Evolutionary conservation across 2,329 filamentous ascomycete genomes (phyloP).

Genomic region (Nigrospora osmanthi): DNA sequence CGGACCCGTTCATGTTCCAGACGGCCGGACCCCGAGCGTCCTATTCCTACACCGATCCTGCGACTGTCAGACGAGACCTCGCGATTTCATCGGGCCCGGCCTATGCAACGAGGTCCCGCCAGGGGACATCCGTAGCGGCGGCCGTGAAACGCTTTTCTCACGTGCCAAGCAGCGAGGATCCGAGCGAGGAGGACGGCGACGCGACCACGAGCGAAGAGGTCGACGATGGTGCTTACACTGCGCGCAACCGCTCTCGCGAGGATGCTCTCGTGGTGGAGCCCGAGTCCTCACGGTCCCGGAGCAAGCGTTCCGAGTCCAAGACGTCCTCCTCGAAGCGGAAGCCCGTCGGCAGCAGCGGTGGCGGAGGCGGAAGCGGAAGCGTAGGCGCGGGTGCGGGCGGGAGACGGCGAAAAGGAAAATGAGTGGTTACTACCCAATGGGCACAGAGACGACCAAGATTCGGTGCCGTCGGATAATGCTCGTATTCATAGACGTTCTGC

Average conservation of each 20-base stretch:
- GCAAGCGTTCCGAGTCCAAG: slow-evolving; percentile 28
- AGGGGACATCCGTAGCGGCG: slow-evolving; percentile 14
- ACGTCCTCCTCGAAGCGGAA: slow-evolving; percentile 28
- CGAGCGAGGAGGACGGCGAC: slow-evolving; percentile 22
- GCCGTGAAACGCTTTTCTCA: slow-evolving; percentile 24
- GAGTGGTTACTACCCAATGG: slow-evolving; percentile 5
- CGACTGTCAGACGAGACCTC: slow-evolving; percentile 26
- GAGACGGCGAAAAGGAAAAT: slow-evolving; percentile 23
- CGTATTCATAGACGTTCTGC: slow-evolving; percentile 9
- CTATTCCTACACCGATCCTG: slow-evolving; percentile 19
- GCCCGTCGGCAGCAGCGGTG: slow-evolving; percentile 17
- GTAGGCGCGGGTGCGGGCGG: slow-evolving; percentile 25
- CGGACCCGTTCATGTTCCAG: slow-evolving; percentile 48
- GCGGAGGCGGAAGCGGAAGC: slow-evolving; percentile 28
- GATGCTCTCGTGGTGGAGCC: slow-evolving; percentile 31
- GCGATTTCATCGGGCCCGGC: slow-evolving; percentile 23
- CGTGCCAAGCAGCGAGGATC: slow-evolving; percentile 26
- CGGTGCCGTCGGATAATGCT: slow-evolving; percentile 10
- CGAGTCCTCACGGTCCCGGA: slow-evolving; percentile 17
- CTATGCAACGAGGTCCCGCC: slow-evolving; percentile 7
- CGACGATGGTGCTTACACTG: slow-evolving; percentile 13
- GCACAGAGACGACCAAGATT: slow-evolving; percentile 4
- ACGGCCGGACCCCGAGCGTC: slow-evolving; percentile 33
- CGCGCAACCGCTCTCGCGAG: slow-evolving; percentile 21
- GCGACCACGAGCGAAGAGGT: slow-evolving; percentile 20